phyloP scores from a whole-genome alignment of 2,329 filamentous ascomycete genomes.

The Neopestalotiopsis sp. region DNA sequence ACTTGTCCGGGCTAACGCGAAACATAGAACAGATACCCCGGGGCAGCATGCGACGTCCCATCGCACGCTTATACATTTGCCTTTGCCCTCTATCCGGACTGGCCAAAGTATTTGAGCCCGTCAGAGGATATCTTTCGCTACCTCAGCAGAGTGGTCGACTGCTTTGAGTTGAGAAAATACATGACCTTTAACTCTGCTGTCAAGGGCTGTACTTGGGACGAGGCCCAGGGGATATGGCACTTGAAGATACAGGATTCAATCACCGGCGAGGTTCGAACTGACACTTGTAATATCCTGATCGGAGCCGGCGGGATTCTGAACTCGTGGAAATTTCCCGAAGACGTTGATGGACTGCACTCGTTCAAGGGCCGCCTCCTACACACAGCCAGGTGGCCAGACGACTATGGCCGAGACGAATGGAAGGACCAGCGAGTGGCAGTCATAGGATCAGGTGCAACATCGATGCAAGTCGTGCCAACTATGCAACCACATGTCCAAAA shows the following conservation, averaged over 20 bases:
- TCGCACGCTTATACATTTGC: not conserved
- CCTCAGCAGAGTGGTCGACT: not conserved
- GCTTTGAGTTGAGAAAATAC: not conserved
- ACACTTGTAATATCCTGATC: not conserved
- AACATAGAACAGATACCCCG: slow-evolving; percentile 12
- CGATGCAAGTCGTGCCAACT: slow-evolving; percentile 13
- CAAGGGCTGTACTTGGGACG: not conserved
- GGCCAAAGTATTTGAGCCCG: not conserved
- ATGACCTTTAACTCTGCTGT: not conserved
- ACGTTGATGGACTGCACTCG: slow-evolving; percentile 24
- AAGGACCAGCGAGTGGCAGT: not conserved
- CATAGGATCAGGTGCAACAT: slow-evolving; percentile 3
- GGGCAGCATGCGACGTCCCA: slow-evolving; percentile 6
- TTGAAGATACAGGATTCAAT: not conserved
- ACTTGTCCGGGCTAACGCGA: not conserved
- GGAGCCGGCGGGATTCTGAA: slow-evolving; percentile 10
- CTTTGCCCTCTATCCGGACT: not conserved
- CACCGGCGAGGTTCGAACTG: not conserved
- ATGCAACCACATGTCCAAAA: not conserved
- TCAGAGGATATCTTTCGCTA: not conserved
- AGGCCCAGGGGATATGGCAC: slow-evolving; percentile 1
- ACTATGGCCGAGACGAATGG: slow-evolving; percentile 1
- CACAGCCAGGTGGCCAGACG: not conserved
- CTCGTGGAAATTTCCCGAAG: slow-evolving; percentile 21
- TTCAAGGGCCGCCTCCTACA: slow-evolving; percentile 16